Evolutionary conservation across 441 rosid genomes (phyloP).

Genomic region (Corymbia calophylla): DNA sequence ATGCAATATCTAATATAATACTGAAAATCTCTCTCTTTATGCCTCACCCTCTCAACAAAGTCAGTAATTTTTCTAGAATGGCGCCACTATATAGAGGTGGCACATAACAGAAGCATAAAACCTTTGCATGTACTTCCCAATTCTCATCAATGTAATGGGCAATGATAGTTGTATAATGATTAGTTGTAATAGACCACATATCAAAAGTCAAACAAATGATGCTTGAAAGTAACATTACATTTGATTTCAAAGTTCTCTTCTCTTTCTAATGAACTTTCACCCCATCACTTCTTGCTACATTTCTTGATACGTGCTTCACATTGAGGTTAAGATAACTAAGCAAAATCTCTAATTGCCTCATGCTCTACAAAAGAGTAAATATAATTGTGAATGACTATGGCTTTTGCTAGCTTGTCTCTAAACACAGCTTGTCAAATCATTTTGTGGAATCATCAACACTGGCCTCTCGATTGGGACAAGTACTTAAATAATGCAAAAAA

Average conservation of each 20-base stretch:
- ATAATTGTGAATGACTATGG: not conserved
- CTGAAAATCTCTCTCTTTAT: not conserved
- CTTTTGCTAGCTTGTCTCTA: not conserved
- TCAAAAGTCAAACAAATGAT: rapidly evolving
- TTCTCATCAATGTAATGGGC: not conserved
- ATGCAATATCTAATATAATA: not conserved
- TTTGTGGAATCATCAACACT: not conserved
- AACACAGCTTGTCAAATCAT: not conserved
- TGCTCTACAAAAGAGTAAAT: not conserved
- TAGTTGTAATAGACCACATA: not conserved
- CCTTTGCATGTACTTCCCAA: not conserved
- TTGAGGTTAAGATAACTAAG: not conserved
- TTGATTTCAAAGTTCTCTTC: not conserved
- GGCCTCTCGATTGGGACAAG: not conserved
- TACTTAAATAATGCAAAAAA: not conserved
- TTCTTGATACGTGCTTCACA: not conserved
- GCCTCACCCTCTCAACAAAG: not conserved
- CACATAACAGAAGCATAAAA: not conserved
- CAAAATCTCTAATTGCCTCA: rapidly evolving
- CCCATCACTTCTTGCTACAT: not conserved
- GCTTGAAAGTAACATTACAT: not conserved
- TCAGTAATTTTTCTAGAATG: not conserved
- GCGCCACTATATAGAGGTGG: not conserved
- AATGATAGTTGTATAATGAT: not conserved
- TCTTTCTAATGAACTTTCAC: not conserved